Evolutionary conservation across 441 rosid genomes (phyloP), one percentile per base, ranked within the genome.

Genomic region (Erysimum pusillum): DNA sequence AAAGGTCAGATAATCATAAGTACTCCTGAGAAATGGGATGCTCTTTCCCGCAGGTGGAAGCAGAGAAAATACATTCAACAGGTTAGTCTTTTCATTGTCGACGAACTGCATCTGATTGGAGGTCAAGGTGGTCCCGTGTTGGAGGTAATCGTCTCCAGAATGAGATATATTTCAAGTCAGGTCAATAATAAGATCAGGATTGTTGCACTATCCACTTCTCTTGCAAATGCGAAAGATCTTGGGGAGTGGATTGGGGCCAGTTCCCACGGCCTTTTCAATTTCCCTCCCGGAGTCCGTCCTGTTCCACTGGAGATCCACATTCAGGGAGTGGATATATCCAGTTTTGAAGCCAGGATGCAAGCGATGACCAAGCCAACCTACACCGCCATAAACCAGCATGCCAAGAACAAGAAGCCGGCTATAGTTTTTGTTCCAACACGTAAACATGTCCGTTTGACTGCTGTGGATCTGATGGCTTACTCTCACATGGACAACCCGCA

Each of bases 1-100:
- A 90, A 87, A 82, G 90, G 92, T 64, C 95, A 96, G 72, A 85
- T 96, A 71, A 86, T 96, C 76, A 88, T 91, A 67, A 87, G 97
- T 68, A 96, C 98, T 62, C 97, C 97, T 2, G 98, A 91, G 86
- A 96, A 85, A 79, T 96, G 99, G 99, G 99, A 96, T 84, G 96
- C 97, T 53, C 84, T 96, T 75, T 93, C 98, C 41, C 97, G 95
- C 49, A 87, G 91, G 71, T 96, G 99, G 99, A 96, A 90, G 70
- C 97, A 89, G 82, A 69, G 96, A 78, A 96, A 90, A 87, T 76
- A 75, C 80, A 83, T 93, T 20, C 97, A 95, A 83, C 96, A 88
- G 79, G 96, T 93, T 63, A 91, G 91, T 84, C 88, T 91, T 58
- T 88, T 91, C 83, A 85, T 91, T 18, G 79, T 89, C 14, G 97